A percentile compares a stretch with the other conserved stretches of the same genome.
These are phyloP conservation scores for Curvularia sp. DNA, from an alignment of 2,329 filamentous ascomycete species.

Conservation along the genomic window DNA sequence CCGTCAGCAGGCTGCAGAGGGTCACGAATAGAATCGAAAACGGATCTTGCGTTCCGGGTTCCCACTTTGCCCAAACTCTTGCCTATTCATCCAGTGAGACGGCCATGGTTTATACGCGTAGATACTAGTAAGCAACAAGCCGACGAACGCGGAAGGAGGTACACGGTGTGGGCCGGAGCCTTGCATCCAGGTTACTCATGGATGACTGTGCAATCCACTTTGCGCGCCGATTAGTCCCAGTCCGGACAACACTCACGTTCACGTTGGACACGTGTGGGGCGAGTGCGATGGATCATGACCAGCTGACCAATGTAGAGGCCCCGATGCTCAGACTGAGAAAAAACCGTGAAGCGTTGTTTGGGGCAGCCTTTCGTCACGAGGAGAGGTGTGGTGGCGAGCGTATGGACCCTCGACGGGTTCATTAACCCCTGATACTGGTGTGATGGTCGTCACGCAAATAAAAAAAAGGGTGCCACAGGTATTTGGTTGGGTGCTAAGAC, in stretches of 20 bases:
- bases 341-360: background rate
- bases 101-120: background rate
- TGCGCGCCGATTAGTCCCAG: background rate
- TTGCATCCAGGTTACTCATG: background rate
- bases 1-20: too few species aligned
- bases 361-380: background rate
- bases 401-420: background rate
- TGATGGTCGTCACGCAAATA: background rate
- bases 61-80: background rate
- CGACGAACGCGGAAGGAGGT: background rate
- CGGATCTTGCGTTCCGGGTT: too few species aligned
- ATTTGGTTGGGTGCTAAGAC: background rate
- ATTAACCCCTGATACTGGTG: background rate
- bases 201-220: background rate
- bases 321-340: background rate
- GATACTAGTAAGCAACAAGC: background rate
- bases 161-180: background rate
- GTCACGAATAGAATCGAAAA: too few species aligned
- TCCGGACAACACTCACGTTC: background rate
- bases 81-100: background rate
- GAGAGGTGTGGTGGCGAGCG: background rate
- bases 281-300: background rate
- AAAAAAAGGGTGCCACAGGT: background rate
- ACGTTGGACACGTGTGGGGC: background rate
- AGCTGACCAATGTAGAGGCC: background rate